phyloP scores from a whole-genome alignment of 2,329 filamentous ascomycete species.

The Talaromyces sp. region DNA sequence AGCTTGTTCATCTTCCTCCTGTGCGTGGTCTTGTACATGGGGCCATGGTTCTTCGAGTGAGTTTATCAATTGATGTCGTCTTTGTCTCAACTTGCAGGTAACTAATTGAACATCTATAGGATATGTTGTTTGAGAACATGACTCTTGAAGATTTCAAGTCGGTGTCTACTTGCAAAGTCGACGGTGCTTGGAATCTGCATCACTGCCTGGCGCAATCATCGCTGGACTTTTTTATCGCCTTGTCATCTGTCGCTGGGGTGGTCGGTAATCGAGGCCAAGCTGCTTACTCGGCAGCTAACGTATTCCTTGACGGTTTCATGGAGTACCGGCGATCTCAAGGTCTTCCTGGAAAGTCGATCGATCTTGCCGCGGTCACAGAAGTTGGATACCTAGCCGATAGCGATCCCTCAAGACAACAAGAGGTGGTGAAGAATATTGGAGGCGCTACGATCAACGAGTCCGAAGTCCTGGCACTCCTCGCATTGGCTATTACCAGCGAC shows the following conservation, averaged over 20 bases:
- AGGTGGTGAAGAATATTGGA: conserved; percentile 27
- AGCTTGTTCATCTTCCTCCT: conserved; percentile 27
- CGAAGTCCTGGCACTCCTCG: conserved; percentile 55
- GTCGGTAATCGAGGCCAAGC: conserved; percentile 17
- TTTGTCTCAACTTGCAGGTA: no score
- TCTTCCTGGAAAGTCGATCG: conserved; percentile 12
- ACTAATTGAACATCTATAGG: conserved; percentile 19
- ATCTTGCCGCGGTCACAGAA: conserved; percentile 12
- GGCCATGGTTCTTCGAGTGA: conserved; percentile 43
- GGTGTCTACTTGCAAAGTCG: conserved; percentile 18
- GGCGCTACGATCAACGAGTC: conserved; percentile 35
- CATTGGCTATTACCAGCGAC: conserved; percentile 50
- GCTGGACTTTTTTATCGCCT: conserved; percentile 13
- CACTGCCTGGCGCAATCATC: conserved; percentile 21
- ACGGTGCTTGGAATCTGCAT: conserved; percentile 31
- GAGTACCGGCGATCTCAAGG: conserved; percentile 26
- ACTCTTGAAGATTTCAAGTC: conserved; percentile 26
- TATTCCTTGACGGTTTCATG: conserved; percentile 38
- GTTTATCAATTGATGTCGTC: neutral
- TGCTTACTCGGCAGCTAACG: conserved; percentile 13
- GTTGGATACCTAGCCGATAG: conserved; percentile 15
- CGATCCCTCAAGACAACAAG: conserved; percentile 20
- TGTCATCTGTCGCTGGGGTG: conserved; percentile 12
- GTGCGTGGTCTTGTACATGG: conserved; percentile 47
- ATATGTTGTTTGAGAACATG: conserved; percentile 34